These are phyloP conservation scores for Pholiota conissans DNA, from an alignment of 768 basidiomycete species.

Conservation along the genomic window DNA sequence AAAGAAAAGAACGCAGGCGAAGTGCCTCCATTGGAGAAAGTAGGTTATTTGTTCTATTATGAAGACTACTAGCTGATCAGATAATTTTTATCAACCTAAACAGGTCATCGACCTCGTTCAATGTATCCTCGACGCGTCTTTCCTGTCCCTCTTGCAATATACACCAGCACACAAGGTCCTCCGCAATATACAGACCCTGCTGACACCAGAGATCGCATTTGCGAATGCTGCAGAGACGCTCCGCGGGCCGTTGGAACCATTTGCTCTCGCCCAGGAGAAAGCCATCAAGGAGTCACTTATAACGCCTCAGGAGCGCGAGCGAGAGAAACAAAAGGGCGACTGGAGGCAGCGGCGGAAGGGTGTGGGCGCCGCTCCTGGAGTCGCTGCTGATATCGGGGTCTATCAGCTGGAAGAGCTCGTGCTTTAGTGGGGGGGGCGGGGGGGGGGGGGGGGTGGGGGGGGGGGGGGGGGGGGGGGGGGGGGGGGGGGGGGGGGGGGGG, in stretches of 20 bases:
- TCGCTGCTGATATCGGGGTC: conserved; percentile 54
- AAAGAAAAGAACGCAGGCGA: conserved; percentile 20
- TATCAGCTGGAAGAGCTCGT: conserved; percentile 76
- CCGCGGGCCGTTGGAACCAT: conserved; percentile 63
- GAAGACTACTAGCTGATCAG: neutral
- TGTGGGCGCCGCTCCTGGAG: conserved; percentile 46
- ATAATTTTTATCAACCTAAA: neutral
- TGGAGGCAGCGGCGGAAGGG: conserved; percentile 53
- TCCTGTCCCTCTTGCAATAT: conserved; percentile 66
- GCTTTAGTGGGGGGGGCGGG: conserved; percentile 42
- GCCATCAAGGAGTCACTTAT: conserved; percentile 40
- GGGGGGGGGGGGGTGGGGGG: too few species aligned
- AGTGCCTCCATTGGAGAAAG: conserved; percentile 46
- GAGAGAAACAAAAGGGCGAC: conserved; percentile 37
- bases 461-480: too few species aligned
- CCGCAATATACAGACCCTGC: conserved; percentile 43
- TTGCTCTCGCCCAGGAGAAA: conserved; percentile 54
- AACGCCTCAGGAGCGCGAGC: conserved; percentile 30
- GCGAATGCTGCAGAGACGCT: conserved; percentile 54
- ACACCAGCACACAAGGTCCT: conserved; percentile 57
- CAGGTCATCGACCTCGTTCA: conserved; percentile 65
- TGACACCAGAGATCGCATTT: conserved; percentile 56
- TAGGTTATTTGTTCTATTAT: conserved; percentile 16
- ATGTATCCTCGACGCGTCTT: conserved; percentile 69
- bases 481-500: too few species aligned